phyloP scores from a whole-genome alignment of 805 yeast genomes.

The Kodamaea fukazawae region DNA sequence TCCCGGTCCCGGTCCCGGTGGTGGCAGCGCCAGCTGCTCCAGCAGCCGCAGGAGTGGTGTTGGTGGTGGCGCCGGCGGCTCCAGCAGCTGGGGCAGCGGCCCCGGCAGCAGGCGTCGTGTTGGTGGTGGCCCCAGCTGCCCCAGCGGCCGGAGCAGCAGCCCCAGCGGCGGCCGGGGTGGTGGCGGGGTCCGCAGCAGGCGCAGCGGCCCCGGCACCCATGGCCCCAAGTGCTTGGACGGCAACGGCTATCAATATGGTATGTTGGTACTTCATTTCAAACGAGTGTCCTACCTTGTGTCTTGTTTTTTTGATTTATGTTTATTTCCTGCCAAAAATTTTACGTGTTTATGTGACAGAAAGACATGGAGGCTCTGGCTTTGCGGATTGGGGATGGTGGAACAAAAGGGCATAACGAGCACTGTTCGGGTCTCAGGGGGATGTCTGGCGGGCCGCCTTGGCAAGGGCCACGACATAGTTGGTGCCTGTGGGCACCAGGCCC shows the following conservation, averaged over 20 bases:
- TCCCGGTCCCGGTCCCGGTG: conserved; percentile 4
- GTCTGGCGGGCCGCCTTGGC: no score
- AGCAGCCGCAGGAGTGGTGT: conserved; percentile 11
- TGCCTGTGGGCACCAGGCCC: no score
- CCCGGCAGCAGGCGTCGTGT: conserved; percentile 15
- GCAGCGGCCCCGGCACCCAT: conserved; percentile 9
- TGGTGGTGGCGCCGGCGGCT: conserved; percentile 14
- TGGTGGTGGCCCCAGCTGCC: conserved; percentile 16
- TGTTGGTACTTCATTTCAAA: conserved; percentile 1
- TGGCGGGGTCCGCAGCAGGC: conserved; percentile 16
- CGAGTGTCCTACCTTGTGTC: neutral
- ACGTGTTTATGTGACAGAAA: no score
- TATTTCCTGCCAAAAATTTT: no score
- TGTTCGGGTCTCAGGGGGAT: no score
- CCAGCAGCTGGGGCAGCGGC: conserved; percentile 14
- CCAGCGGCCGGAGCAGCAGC: conserved; percentile 18
- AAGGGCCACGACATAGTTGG: no score
- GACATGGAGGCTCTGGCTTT: no score
- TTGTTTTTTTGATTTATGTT: no score
- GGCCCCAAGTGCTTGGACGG: conserved; percentile 6
- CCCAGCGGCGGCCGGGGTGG: conserved; percentile 17
- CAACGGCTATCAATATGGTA: conserved; percentile 1
- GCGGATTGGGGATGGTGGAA: no score
- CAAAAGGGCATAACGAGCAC: no score
- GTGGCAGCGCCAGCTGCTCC: conserved; percentile 7